Conservation (phyloP, 2,329 filamentous ascomycete species). For the Fusarium cicatricum region DNA sequence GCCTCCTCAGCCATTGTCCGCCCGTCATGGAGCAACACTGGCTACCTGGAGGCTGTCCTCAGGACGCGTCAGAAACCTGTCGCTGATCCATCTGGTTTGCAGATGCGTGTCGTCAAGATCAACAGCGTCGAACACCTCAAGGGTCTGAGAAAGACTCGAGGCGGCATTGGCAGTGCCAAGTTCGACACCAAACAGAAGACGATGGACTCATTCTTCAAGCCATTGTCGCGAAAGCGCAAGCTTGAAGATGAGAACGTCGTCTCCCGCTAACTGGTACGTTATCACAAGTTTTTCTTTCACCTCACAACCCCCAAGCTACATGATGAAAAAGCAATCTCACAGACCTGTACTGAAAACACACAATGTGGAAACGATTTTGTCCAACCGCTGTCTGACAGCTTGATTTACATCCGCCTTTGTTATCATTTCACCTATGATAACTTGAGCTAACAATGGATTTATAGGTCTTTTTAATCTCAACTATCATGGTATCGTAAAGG, state of each 20-base stretch:
- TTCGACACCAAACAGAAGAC: conserved; percentile 80
- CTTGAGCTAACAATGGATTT: conserved; percentile 35
- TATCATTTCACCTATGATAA: conserved; percentile 36
- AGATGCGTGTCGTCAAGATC: conserved; percentile 62
- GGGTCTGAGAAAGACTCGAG: conserved; percentile 79
- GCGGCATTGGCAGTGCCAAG: conserved; percentile 80
- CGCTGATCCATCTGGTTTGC: conserved; percentile 31
- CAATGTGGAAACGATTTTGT: conserved; percentile 75
- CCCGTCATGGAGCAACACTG: conserved; percentile 62
- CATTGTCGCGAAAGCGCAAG: conserved; percentile 40
- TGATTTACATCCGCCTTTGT: conserved; percentile 29
- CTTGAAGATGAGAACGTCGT: conserved; percentile 35
- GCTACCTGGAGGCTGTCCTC: conserved; percentile 51
- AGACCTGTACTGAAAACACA: conserved; percentile 81
- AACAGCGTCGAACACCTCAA: conserved; percentile 77
- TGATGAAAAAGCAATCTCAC: conserved; percentile 80
- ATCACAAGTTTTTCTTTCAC: conserved; percentile 13
- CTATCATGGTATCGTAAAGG: conserved; percentile 3
- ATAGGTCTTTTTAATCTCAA: conserved; percentile 12
- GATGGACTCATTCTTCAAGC: conserved; percentile 79
- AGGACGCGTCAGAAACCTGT: background rate
- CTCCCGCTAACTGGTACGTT: conserved; percentile 51
- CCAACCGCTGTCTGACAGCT: conserved; percentile 83
- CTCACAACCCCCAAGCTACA: conserved; percentile 43
- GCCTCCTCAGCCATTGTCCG: conserved; percentile 25